Percentiles rank a stretch among this genome's conserved stretches.
phyloP scores from a whole-genome alignment of 2,329 filamentous ascomycete species.

The Blastomyces percursus region DNA sequence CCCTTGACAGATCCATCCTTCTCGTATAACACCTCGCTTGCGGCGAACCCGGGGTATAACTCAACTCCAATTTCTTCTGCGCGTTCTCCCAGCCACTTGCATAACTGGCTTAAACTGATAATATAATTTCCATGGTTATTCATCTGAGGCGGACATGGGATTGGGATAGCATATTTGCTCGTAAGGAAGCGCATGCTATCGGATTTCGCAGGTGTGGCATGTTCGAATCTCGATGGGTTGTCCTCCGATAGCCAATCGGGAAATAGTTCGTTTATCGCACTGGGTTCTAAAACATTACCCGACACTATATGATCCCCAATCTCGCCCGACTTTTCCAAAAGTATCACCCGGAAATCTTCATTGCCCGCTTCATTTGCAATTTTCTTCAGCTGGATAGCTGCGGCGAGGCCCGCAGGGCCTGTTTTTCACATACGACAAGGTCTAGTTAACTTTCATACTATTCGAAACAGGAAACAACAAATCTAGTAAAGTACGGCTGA shows the following conservation, averaged over 20 bases:
- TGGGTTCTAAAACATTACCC: constrained; percentile 87
- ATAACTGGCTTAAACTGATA: constrained; percentile 85
- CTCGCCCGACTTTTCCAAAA: constrained; percentile 92
- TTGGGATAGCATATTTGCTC: constrained; percentile 61
- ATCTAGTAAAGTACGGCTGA: background rate
- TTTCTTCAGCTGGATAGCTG: constrained; percentile 91
- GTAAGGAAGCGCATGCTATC: constrained; percentile 95
- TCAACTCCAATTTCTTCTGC: constrained; percentile 96
- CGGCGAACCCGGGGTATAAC: constrained; percentile 91
- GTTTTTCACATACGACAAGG: constrained; percentile 5
- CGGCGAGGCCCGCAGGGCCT: constrained; percentile 83
- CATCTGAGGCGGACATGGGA: constrained; percentile 93
- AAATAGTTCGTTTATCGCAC: constrained; percentile 76
- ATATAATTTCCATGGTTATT: constrained; percentile 98
- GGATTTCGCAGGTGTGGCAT: constrained; percentile 68
- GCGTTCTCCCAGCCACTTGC: constrained; percentile 88
- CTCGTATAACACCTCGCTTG: constrained; percentile 81
- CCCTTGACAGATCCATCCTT: constrained; percentile 80
- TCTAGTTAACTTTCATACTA: background rate
- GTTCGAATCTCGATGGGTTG: constrained; percentile 78
- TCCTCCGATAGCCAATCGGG: constrained; percentile 87
- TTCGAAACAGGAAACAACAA: constrained; percentile 1
- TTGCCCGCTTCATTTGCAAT: constrained; percentile 89
- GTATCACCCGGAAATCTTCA: constrained; percentile 84
- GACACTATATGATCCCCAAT: constrained; percentile 91